Evolutionary conservation across 192 early-diverging fungal species (phyloP), one percentile per base, ranked within the genome.

Genomic region (Backusella liffmaniae): DNA sequence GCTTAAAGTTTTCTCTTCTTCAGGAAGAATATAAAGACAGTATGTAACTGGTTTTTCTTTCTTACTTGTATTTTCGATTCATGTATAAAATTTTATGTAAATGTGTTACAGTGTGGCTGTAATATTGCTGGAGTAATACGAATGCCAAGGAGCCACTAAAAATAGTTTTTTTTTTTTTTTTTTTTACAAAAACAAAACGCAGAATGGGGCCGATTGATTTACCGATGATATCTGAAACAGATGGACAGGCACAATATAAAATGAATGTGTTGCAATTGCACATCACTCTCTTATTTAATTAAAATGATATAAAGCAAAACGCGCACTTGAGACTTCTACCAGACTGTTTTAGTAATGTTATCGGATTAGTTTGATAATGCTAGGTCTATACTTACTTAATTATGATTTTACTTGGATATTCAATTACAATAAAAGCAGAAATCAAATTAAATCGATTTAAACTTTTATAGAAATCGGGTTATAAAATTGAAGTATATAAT

Each of bases 71-170:
- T 59, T 26, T 23, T 59, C 23, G 46, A 49, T n/a, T 59, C 16
- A 21, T 23, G 8, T 59, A 10, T 59, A 23, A n/a, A 7, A 26
- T 62, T 29, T 62, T 8, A 62, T 29, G 56, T 13, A 29, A 26
- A 29, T 0, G 3, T 6, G 56, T 62, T 62, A 62, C 56, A 62
- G 23, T 62, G 56, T 62, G 56, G 56, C 56, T 23, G 23, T 29
- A 62, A 29, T 62, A 62, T 29, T 62, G 8, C 23, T 3, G 2
- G 10, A 39, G 56, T 62, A 62, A 62, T 62, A 62, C 56, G 23
- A 62, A 13, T 4, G 56, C 56, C 56, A 62, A 62, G 56, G 56
- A 62, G 56, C 56, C 56, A 62, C 56, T 62, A 62, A 62, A 62
- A 62, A 62, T 62, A 62, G 12, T 23, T 59, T 29, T 62, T 39